Base-by-base conservation (phyloP, 768 basidiomycete species). In the Rhizopogon vinicolor region DNA sequence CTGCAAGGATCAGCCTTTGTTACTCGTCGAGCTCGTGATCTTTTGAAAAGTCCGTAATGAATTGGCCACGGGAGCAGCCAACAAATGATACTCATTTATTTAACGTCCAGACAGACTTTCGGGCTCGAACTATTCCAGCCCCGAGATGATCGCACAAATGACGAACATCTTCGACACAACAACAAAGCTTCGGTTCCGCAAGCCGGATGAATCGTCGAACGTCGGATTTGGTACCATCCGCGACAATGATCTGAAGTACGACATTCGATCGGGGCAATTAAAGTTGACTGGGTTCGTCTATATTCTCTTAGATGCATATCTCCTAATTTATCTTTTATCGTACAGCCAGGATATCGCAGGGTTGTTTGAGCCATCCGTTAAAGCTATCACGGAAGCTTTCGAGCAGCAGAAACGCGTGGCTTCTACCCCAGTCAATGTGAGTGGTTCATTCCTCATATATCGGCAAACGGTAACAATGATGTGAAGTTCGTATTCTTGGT, bases 321-420 rank as follows among this genome's bases (percentile, higher is more conserved):
- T 4, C 4, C 19, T 6, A 35, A 52, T 2, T 8, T 0, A 44
- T 3, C 6, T 35, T 31, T 2, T 7, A 3, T 31, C 3, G 1
- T 44, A 12, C 52, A 78, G 77, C 6, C 51, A 60, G 6, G 69
- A 74, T 10, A 65, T 80, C 3, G 70, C 68, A 2, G 57, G 52
- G 1, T 74, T 77, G 44, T 82, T 81, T 54, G 70, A 75, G 41
- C 75, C 74, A 0, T 78, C 78, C 0, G 60, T 79, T 5, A 49
- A 67, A 16, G 69, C 56, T 1, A 74, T 72, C 8, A 63, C 64
- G 1, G 67, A 67, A 3, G 72, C 71, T 4, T 70, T 80, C 9
- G 52, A 62, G 33, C 57, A 66, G 7, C 70, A 74, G 46, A 57
- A 54, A 12, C 56, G 55, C 7, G 67, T 58, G 8, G 62, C 65